These are phyloP conservation scores for Fusarium bulbicola DNA, from an alignment of 2,329 filamentous ascomycete genomes.

Conservation along the genomic window DNA sequence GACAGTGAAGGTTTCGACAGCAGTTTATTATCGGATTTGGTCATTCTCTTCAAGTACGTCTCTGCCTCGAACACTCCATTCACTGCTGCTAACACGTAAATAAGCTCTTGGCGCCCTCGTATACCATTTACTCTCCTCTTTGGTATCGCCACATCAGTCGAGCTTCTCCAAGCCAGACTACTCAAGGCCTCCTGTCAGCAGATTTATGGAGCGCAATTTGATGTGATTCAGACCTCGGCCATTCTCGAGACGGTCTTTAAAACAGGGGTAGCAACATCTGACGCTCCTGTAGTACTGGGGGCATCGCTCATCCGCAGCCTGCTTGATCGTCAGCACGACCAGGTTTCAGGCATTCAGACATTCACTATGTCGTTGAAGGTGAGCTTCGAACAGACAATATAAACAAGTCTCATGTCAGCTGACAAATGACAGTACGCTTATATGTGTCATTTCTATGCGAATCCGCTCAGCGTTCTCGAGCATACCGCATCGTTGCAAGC, in stretches of 20 bases:
- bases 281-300: constrained; percentile 70
- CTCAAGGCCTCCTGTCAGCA: constrained; percentile 73
- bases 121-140: constrained; percentile 82
- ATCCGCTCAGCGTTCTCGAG: constrained; percentile 74
- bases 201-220: constrained; percentile 77
- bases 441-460: constrained; percentile 88
- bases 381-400: constrained; percentile 17
- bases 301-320: constrained; percentile 69
- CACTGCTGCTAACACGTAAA: constrained; percentile 43
- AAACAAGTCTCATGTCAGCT: neutral
- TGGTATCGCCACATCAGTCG: constrained; percentile 82
- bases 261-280: constrained; percentile 66
- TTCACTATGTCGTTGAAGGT: constrained; percentile 77
- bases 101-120: constrained; percentile 72
- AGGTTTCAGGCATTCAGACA: constrained; percentile 78
- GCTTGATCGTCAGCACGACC: constrained; percentile 77
- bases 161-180: constrained; percentile 79
- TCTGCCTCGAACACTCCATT: neutral
- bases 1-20: constrained; percentile 86
- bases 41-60: constrained; percentile 72
- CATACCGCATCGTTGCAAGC: constrained; percentile 55
- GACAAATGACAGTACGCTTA: constrained; percentile 71
- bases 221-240: constrained; percentile 76
- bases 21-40: constrained; percentile 74
- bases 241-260: constrained; percentile 79